Evolutionary conservation across 2,329 filamentous ascomycete genomes (phyloP).

Genomic region (Epichloe uncinata): DNA sequence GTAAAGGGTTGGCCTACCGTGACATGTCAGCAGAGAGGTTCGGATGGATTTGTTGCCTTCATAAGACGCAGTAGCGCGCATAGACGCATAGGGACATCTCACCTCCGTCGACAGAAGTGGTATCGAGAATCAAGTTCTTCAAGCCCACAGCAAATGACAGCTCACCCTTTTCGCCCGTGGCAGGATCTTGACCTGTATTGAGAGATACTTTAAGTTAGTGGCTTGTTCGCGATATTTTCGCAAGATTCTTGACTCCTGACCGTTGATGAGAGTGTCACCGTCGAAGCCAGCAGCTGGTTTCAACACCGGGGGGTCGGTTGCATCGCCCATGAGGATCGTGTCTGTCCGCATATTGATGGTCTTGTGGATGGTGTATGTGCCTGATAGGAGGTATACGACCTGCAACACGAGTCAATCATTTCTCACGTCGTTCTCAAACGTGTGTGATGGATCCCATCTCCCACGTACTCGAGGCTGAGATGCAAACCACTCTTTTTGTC

Average conservation of each 20-base stretch:
- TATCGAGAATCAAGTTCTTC: conserved; percentile 31
- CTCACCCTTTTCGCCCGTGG: conserved; percentile 20
- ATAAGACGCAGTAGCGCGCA: neutral
- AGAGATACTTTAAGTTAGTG: neutral
- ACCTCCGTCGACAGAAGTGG: conserved; percentile 22
- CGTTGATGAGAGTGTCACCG: conserved; percentile 21
- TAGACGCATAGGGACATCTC: neutral
- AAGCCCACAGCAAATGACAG: conserved; percentile 28
- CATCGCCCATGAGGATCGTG: conserved; percentile 33
- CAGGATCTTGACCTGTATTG: conserved; percentile 18
- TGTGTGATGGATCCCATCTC: neutral
- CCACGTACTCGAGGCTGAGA: conserved; percentile 25
- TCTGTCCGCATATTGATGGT: conserved; percentile 30
- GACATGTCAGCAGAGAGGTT: neutral
- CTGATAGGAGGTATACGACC: conserved; percentile 29
- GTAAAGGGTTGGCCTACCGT: conserved; percentile 19
- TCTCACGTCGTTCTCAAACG: no score
- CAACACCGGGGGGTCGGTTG: conserved; percentile 29
- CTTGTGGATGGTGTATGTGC: conserved; percentile 25
- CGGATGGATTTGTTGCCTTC: neutral
- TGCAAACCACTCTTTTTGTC: conserved; percentile 26
- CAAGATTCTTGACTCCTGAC: conserved; percentile 6
- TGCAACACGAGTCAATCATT: neutral
- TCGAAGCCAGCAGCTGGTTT: conserved; percentile 25
- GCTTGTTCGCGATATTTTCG: neutral